Evolutionary conservation across 371 early-diverging fungal species (phyloP), one percentile per base, ranked within the genome.

Genomic region (Mucor irregularis): DNA sequence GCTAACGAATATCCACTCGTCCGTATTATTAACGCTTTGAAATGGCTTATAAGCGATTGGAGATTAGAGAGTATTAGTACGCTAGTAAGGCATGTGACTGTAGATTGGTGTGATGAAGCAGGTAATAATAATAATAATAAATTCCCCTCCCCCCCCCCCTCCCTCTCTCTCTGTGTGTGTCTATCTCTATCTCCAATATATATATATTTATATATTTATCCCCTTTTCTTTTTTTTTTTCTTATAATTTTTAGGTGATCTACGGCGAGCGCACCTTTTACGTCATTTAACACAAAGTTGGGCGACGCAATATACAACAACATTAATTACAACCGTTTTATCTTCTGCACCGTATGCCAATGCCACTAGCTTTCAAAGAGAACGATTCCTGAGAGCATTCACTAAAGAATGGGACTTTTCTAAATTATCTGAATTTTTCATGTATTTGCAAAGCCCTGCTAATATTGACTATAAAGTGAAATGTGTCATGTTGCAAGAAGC

Each of bases 401-500:
- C 87, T 0, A 76, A 81, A 17, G 85, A 86, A 50, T 90, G 90
- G 90, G 88, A 88, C 63, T 90, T 90, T 71, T 88, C 86, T 43
- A 82, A 87, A 24, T 68, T 90, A 30, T 88, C 88, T 3, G 89
- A 88, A 62, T 88, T 90, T 40, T 90, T 90, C 73, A 87, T 87
- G 66, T 84, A 80, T 34, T 66, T 90, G 31, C 82, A 84, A 54
- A 79, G 81, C 35, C 76, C 78, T 34, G 82, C 89, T 8, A 86
- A 86, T 11, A 78, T 90, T 30, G 86, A 81, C 50, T 87, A 87
- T 61, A 81, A 85, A 49, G 77, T 88, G 38, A 90, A 90, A 63
- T 87, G 88, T 34, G 70, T 83, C 34, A 86, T 90, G 78, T 64
- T 90, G 10, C 87, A 90, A 56, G 83, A 86, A 63, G 85, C 86